Evolutionary conservation across 306 rosid genomes (phyloP).

Genomic region (Cicer yamashitae): DNA sequence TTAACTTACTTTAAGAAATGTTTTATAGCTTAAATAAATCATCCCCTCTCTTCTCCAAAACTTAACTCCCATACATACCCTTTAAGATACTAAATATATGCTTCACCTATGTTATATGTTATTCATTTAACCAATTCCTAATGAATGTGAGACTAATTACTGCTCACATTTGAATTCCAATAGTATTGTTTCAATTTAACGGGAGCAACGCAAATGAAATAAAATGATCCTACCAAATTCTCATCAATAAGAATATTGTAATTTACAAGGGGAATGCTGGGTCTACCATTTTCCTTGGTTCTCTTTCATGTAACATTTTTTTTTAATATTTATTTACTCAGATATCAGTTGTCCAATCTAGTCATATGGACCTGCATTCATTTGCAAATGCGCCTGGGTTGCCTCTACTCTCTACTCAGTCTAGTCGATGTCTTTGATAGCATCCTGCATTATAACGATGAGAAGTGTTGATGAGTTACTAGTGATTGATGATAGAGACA

Average conservation of each 20-base stretch:
- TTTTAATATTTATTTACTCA: slow-evolving; percentile 33
- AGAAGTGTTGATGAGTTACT: background rate
- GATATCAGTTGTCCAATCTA: slow-evolving; percentile 24
- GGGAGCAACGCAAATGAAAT: slow-evolving; percentile 11
- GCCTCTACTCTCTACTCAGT: slow-evolving; percentile 15
- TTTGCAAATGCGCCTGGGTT: slow-evolving; percentile 38
- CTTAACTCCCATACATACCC: too few species aligned
- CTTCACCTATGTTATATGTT: background rate
- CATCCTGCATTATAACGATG: slow-evolving; percentile 53
- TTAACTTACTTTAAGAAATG: too few species aligned
- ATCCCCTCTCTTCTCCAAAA: too few species aligned
- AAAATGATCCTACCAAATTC: slow-evolving; percentile 37
- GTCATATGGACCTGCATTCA: slow-evolving; percentile 32
- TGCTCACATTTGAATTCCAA: background rate
- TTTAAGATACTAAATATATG: background rate
- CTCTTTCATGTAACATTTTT: slow-evolving; percentile 10
- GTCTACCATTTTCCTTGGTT: slow-evolving; percentile 32
- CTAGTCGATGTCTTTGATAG: slow-evolving; percentile 57
- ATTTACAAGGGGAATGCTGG: slow-evolving; percentile 45
- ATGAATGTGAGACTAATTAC: background rate
- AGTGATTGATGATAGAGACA: background rate
- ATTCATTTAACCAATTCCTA: background rate
- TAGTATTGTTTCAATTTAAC: slow-evolving; percentile 14
- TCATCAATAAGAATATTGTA: slow-evolving; percentile 37
- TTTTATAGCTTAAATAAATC: too few species aligned